Base-by-base conservation (phyloP, 495 filamentous ascomycete genomes). In the Daldinia loculata region DNA sequence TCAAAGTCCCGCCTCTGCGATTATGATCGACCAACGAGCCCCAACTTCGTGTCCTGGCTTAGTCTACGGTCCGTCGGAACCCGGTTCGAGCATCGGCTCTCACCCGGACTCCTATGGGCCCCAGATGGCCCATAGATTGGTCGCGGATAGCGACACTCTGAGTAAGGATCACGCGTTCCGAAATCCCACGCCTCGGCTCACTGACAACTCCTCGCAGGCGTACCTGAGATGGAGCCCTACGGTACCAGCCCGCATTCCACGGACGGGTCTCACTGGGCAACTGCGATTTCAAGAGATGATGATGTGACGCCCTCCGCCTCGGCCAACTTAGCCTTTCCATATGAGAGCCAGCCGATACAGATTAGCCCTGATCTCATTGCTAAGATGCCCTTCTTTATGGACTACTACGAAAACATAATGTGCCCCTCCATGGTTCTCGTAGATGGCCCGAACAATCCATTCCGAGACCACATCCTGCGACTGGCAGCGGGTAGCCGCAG, bases 341-440 rank as follows among this genome's bases (percentile, higher is more conserved):
- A 74, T 27, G 78, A 70, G 76, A 78, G 58, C 73, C 79, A 71
- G 56, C 74, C 67, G 71, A 63, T 78, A 65, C 81, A 81, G 62
- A 75, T 85, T 63, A 83, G 75, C 77, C 74, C 82, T 30, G 85
- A 87, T 69, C 81, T 89, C 72, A 82, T 86, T 67, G 77, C 84
- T 59, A 85, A 84, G 71, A 83, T 89, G 77, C 82, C 83, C 4
- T 89, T 87, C 78, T 87, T 89, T 76, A 86, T 92, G 78, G 87
- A 91, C 69, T 92, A 91, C 76, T 93, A 95, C 78, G 89, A 94
- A 62, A 95, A 94, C 74, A 90, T 91, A 69, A 93, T 98, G 79
- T 95, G 94, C 67, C 92, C 93, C 0, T 91, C 92, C 67, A 91
- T 97, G 72, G 93, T 98, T 15, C 90, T 93, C 52, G 95, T 97